Conservation (phyloP, 169 alveolate species). For the Plasmodium reichenowi region DNA sequence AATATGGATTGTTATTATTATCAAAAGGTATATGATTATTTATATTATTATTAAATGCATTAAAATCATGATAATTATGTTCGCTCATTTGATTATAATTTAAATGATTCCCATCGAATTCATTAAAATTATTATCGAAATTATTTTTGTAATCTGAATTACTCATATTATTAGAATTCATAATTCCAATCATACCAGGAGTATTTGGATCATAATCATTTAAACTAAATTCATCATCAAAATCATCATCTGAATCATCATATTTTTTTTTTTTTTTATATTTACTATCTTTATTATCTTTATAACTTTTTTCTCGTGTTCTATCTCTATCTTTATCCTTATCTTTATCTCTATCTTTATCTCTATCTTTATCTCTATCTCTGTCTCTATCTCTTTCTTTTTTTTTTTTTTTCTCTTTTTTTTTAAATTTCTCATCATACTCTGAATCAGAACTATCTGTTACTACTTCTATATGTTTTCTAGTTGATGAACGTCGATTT, state of each 20-base stretch:
- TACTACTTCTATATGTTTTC: conserved; percentile 27
- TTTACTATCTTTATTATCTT: conserved; percentile 35
- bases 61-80: conserved; percentile 25
- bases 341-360: conserved; percentile 17
- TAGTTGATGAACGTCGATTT: conserved; percentile 63
- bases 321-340: conserved; percentile 29
- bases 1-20: conserved; percentile 13
- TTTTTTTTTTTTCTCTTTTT: conserved; percentile 17
- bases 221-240: conserved; percentile 68
- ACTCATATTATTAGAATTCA: conserved; percentile 72
- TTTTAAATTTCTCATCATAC: background rate
- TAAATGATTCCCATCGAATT: conserved; percentile 41
- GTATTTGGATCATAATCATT: conserved; percentile 72
- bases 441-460: conserved; percentile 46
- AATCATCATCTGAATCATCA: conserved; percentile 40
- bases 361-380: conserved; percentile 26
- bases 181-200: conserved; percentile 77
- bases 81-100: conserved; percentile 35
- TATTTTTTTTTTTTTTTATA: conserved; percentile 53
- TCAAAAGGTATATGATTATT: conserved; percentile 10
- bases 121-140: conserved; percentile 49
- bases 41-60: background rate
- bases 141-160: conserved; percentile 42
- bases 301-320: conserved; percentile 5
- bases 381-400: conserved; percentile 34